Evolutionary conservation across 345 rosid species (phyloP), one percentile per base, ranked within the genome.

Genomic region (Angophora floribunda): DNA sequence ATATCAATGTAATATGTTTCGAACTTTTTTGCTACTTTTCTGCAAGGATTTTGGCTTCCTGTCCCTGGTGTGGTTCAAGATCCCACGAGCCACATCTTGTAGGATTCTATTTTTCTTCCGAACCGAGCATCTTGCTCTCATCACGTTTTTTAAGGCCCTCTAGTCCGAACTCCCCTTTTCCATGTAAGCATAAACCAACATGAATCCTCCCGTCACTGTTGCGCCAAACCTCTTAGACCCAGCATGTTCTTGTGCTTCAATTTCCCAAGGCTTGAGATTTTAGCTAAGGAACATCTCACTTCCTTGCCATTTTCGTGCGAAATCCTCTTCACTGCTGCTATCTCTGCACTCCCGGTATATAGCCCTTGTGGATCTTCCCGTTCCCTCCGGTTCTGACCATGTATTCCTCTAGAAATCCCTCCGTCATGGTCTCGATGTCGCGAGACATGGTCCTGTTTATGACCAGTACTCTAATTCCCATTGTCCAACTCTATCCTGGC

Each of bases 381-480:
- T 96, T 97, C 55, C 97, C 95, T 82, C 99, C 97, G 30, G 93
- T 36, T 17, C 99, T 98, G 51, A 95, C 94, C 75, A 95, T 93
- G 75, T 93, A 94, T 90, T 94, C 93, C 63, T 96, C 99, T 1
- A 90, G 86, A n/a, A 97, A 95, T 7, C 94, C 93, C 3, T 90
- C 91, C 32, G 97, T 95, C 7, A 96, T 95, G 0, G 94, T 90
- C 44, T 94, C 95, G 10, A 95, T 94, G 89, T 97, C 95, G 52
- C 61, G 1, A 22, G 93, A 94, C 4, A 92, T 50, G 12, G 95
- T 92, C 88, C 95, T 32, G 44, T 36, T 36, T 97, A 97, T 1
- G 99, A 98, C 99, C 99, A 96, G 87, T 96, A 97, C 91, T 97
- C 98, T 92, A 94, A 90, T 87, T 97, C 99, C 98, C 98, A 97